A percentile compares a stretch with the other conserved stretches of the same genome.
phyloP scores from a whole-genome alignment of 2,329 filamentous ascomycete genomes.

The Calonectria fujianensis region DNA sequence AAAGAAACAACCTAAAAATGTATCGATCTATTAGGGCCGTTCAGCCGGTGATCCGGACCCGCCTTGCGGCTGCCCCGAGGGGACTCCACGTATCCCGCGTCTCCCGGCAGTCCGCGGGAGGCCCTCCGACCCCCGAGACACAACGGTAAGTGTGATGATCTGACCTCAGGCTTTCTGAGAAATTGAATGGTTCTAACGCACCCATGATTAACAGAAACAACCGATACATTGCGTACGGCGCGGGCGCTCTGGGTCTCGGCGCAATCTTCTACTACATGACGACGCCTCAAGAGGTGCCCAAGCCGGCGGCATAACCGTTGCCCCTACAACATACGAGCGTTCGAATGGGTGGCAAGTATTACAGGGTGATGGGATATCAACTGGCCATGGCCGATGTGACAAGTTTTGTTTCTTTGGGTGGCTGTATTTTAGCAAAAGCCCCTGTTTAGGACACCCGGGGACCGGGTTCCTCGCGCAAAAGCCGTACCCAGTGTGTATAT shows the following conservation, averaged over 20 bases:
- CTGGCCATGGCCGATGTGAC: not conserved
- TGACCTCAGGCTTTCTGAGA: not conserved
- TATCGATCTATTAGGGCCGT: slow-evolving; percentile 24
- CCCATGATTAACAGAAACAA: slow-evolving; percentile 32
- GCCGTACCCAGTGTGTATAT: too few relatives aligned
- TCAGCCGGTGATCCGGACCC: slow-evolving; percentile 21
- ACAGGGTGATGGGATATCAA: not conserved
- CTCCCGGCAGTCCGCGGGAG: slow-evolving; percentile 22
- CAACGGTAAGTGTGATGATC: slow-evolving; percentile 27
- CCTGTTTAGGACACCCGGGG: not conserved
- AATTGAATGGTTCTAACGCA: not conserved
- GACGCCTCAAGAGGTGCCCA: slow-evolving; percentile 38
- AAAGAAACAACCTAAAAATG: not conserved
- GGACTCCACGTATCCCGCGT: slow-evolving; percentile 30
- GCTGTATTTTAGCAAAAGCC: not conserved
- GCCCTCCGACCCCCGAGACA: slow-evolving; percentile 23
- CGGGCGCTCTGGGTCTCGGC: slow-evolving; percentile 45
- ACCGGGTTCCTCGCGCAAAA: not conserved
- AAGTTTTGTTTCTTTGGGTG: not conserved
- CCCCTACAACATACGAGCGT: not conserved
- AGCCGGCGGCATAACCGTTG: slow-evolving; percentile 28
- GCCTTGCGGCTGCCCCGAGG: slow-evolving; percentile 19
- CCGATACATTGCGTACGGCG: slow-evolving; percentile 36
- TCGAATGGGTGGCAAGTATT: slow-evolving; percentile 11
- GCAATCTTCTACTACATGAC: slow-evolving; percentile 44